Conservation (phyloP, 2,329 filamentous ascomycete species). For the Aspergillus texensis region DNA sequence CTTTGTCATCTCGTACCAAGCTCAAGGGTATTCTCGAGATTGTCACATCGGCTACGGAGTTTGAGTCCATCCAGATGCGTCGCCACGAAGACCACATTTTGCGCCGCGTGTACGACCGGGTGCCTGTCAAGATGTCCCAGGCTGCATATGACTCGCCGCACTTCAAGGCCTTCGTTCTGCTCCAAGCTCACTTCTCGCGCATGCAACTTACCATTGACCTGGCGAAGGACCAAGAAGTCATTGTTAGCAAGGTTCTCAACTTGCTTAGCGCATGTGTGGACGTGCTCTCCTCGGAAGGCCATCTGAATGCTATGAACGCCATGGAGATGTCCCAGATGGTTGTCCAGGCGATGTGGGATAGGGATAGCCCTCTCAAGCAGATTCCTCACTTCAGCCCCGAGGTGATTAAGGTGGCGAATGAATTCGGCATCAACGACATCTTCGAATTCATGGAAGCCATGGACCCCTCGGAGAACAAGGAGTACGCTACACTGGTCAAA, state of each 20-base stretch:
- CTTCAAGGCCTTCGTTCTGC: conserved; percentile 96
- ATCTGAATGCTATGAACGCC: conserved; percentile 94
- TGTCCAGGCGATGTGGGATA: conserved; percentile 98
- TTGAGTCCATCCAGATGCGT: conserved; percentile 91
- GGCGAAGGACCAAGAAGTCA: conserved; percentile 89
- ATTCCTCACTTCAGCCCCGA: conserved; percentile 91
- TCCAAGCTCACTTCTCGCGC: conserved; percentile 95
- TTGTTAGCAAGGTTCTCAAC: conserved; percentile 81
- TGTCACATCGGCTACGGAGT: conserved; percentile 93
- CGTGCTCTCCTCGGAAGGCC: conserved; percentile 91
- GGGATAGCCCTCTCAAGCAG: conserved; percentile 94
- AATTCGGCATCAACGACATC: conserved; percentile 84
- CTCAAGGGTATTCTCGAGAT: conserved; percentile 97
- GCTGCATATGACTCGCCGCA: conserved; percentile 88
- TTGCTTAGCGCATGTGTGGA: conserved; percentile 91
- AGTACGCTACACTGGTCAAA: conserved; percentile 77
- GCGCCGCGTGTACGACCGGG: conserved; percentile 87
- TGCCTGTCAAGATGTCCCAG: conserved; percentile 93
- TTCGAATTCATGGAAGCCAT: conserved; percentile 99
- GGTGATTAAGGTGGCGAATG: conserved; percentile 78
- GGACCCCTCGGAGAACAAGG: conserved; percentile 88
- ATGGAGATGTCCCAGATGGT: conserved; percentile 99
- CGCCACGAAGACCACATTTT: conserved; percentile 88
- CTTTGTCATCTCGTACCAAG: conserved; percentile 84
- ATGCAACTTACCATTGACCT: conserved; percentile 96